A percentile compares a stretch with the other conserved stretches of the same genome.
These are phyloP conservation scores for Leptographium flavum DNA, from an alignment of 2,329 filamentous ascomycete species.

Conservation along the genomic window DNA sequence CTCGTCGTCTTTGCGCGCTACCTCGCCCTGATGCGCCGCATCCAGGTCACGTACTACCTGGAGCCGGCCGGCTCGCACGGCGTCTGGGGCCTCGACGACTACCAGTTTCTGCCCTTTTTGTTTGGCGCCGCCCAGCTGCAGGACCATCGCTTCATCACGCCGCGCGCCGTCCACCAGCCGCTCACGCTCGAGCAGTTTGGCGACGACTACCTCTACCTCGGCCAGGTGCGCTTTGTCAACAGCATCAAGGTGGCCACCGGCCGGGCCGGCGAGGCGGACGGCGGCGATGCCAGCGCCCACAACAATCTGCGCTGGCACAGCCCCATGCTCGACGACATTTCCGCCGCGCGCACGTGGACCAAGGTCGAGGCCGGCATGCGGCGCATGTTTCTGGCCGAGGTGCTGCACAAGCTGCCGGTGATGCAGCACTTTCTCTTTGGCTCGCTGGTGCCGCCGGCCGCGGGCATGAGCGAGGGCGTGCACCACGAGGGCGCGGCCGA, in stretches of 20 bases:
- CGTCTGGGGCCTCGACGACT: conserved; percentile 95
- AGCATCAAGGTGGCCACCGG: conserved; percentile 51
- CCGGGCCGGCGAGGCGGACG: not conserved
- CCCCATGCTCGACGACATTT: conserved; percentile 97
- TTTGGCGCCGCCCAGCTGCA: conserved; percentile 86
- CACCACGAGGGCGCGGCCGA: conserved; percentile 38
- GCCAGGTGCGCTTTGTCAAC: conserved; percentile 89
- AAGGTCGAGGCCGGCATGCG: conserved; percentile 95
- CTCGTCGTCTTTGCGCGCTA: conserved; percentile 73
- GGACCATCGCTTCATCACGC: conserved; percentile 69
- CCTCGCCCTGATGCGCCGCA: conserved; percentile 68
- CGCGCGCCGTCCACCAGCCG: conserved; percentile 71
- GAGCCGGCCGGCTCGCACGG: conserved; percentile 95
- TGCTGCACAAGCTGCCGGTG: conserved; percentile 82
- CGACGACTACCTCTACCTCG: conserved; percentile 75
- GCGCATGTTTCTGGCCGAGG: conserved; percentile 91
- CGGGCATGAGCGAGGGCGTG: conserved; percentile 56
- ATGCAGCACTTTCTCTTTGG: conserved; percentile 99
- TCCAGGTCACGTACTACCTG: conserved; percentile 89
- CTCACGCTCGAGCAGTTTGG: conserved; percentile 78
- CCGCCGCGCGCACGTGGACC: conserved; percentile 71
- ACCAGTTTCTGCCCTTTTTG: conserved; percentile 91
- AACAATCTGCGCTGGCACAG: conserved; percentile 91
- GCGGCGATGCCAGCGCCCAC: no score
- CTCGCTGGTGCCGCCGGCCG: conserved; percentile 61